A percentile compares a stretch with the other conserved stretches of the same genome.
phyloP scores from a whole-genome alignment of 225 moss, liverwort and hornwort genomes.

The Neckera pumila region DNA sequence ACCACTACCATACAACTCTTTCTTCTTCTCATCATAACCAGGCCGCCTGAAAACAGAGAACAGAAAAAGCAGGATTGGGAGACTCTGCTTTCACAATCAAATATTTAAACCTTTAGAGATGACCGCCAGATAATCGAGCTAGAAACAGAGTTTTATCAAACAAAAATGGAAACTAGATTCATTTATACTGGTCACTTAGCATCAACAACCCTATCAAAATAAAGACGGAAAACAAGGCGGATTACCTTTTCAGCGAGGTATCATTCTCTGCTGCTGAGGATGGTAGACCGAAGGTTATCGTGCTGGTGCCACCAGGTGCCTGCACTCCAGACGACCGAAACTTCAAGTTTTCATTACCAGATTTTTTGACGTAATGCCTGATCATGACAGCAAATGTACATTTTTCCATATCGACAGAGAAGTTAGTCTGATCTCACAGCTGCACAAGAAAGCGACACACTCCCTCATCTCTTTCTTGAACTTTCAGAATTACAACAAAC shows the following conservation, averaged over 20 bases:
- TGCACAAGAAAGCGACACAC: neutral
- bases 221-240: neutral
- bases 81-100: neutral
- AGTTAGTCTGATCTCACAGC: neutral
- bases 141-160: neutral
- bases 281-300: constrained; percentile 65
- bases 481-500: neutral
- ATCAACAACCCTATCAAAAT: neutral
- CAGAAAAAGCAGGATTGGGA: neutral
- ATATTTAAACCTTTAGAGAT: neutral
- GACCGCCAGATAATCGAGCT: neutral
- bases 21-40: constrained; percentile 68
- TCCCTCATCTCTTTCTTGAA: neutral
- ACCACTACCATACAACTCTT: constrained; percentile 90
- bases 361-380: neutral
- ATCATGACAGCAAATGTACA: neutral
- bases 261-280: constrained; percentile 69
- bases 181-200: neutral
- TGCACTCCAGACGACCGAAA: constrained; percentile 20
- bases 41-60: constrained; percentile 26
- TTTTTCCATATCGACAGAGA: neutral
- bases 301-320: constrained; percentile 73
- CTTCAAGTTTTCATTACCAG: neutral
- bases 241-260: constrained; percentile 57
- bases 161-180: neutral